Evolutionary conservation across 2,329 filamentous ascomycete genomes (phyloP), one percentile per base, ranked within the genome.

Genomic region (Epichloe bromicola): DNA sequence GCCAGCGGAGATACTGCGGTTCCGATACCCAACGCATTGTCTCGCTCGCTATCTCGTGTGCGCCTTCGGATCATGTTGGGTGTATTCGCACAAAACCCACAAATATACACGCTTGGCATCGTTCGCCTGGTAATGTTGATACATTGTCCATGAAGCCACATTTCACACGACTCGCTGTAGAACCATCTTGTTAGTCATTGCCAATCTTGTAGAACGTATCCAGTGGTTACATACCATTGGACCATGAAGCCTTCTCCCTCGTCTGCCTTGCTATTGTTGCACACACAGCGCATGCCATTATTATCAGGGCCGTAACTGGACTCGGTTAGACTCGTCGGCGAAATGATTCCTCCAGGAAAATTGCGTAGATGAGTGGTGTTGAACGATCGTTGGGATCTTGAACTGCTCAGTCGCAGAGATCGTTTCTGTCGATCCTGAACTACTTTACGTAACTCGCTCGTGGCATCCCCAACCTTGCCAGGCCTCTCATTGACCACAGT

Each of bases 91-190:
- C 80, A 84, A 54, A 79, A 83, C 1, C 75, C 73, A 60, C 80
- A 84, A 37, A 83, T 77, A 57, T 83, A 84, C 5, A 83, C 76
- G 12, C 72, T 70, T 5, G 80, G 78, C 57, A 78, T 71, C n/a
- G 72, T 73, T 51, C 74, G 71, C 46, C 72, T 72, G 44, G 73
- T 75, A 55, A 83, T 76, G 54, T 79, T 79, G 58, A 82, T 71
- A 60, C 80, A 84, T 51, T 71, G 71, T n/a, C 76, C 78, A 60
- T 84, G 80, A 33, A 83, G 74, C 73, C 75, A 81, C 69, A 80
- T 75, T 58, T 83, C 79, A 60, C 80, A 84, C 23, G 78, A 79
- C 65, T 82, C 75, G 59, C 80, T 83, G 30, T 3, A 34, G 17
- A 5, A 3, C 3, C 2, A 15, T 15, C 20, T n/a, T 15, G n/a